A percentile compares a stretch with the other conserved stretches of the same genome.
phyloP scores from a whole-genome alignment of 176 grass and related monocot species.

The Ensete ventricosum region DNA sequence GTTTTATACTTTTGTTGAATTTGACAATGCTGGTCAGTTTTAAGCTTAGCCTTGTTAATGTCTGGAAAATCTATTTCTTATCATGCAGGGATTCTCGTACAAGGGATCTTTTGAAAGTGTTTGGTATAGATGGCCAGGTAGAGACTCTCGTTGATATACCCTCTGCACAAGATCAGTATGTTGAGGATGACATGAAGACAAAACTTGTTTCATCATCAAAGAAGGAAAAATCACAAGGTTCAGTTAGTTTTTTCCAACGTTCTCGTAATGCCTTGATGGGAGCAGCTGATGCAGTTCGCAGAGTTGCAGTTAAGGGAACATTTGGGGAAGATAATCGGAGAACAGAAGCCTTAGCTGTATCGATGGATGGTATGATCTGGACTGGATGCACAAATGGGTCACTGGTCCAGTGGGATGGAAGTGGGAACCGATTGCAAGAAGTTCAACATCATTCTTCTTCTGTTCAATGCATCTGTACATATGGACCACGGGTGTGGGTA shows the following conservation, averaged over 20 bases:
- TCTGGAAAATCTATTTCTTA: neutral
- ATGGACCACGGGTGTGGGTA: slow-evolving; percentile 2
- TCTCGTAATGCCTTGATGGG: slow-evolving; percentile 90
- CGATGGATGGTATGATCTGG: neutral
- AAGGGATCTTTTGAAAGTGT: slow-evolving; percentile 84
- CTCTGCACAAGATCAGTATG: slow-evolving; percentile 38
- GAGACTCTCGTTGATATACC: slow-evolving; percentile 39
- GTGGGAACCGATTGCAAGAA: neutral
- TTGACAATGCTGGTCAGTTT: neutral
- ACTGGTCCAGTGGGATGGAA: neutral
- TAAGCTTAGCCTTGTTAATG: neutral
- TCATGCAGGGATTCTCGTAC: slow-evolving; percentile 74
- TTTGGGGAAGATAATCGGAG: neutral
- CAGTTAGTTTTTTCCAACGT: slow-evolving; percentile 86
- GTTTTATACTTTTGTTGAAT: slow-evolving; percentile 3
- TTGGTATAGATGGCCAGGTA: slow-evolving; percentile 75
- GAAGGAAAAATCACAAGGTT: slow-evolving; percentile 75
- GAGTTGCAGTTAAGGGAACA: slow-evolving; percentile 4
- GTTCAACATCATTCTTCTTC: neutral
- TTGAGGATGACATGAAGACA: slow-evolving; percentile 76
- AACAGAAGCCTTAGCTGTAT: neutral
- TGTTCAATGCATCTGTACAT: neutral
- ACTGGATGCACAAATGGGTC: slow-evolving; percentile 2
- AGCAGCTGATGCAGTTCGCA: slow-evolving; percentile 75
- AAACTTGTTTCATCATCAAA: slow-evolving; percentile 61